Evolutionary conservation across 2,329 filamentous ascomycete genomes (phyloP).

Genomic region (Colletotrichum melonis): DNA sequence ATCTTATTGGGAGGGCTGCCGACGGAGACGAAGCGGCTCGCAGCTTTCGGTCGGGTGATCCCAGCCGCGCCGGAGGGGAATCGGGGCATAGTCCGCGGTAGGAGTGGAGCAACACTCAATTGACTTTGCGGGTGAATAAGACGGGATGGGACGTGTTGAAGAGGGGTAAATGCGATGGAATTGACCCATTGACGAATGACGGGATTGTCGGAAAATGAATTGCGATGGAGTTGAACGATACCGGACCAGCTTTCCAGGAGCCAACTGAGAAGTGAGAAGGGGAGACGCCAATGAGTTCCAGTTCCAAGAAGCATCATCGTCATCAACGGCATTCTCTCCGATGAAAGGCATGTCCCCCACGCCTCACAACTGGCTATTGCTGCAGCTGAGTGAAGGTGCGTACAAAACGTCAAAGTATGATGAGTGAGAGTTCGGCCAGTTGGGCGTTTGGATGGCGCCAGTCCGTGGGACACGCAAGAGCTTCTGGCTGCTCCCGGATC

Average conservation of each 20-base stretch:
- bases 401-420: not conserved
- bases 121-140: slow-evolving; percentile 10
- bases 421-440: too few species aligned
- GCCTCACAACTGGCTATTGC: not conserved
- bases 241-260: not conserved
- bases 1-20: slow-evolving; percentile 22
- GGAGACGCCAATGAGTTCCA: too few species aligned
- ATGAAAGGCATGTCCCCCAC: not conserved
- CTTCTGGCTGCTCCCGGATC: not conserved
- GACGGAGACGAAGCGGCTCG: slow-evolving; percentile 13
- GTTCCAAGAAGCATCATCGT: not conserved
- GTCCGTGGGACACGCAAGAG: not conserved
- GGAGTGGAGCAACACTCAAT: slow-evolving; percentile 11
- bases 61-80: slow-evolving; percentile 14
- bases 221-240: not conserved
- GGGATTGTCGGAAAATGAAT: not conserved
- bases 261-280: not conserved
- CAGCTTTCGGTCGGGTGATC: slow-evolving; percentile 14
- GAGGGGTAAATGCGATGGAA: slow-evolving; percentile 2
- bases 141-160: not conserved
- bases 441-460: not conserved
- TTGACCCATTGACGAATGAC: not conserved
- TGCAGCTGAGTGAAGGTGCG: not conserved
- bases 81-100: slow-evolving; percentile 25
- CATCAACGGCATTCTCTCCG: slow-evolving; percentile 12